Base-by-base conservation (phyloP, 805 yeast genomes). In the Starmerella bacillaris region DNA sequence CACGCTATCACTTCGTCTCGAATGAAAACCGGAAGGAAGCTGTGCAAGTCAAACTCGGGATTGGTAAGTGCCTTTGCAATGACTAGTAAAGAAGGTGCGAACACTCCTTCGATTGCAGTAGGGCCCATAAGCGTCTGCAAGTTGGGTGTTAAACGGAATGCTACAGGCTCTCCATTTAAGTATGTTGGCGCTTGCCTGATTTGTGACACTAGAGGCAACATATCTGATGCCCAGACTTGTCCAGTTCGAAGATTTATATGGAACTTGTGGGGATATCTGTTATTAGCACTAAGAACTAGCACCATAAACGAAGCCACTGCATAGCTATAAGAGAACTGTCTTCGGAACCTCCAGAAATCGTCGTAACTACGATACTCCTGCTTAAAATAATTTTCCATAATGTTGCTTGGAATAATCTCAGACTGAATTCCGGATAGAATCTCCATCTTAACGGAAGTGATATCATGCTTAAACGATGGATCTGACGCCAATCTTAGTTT, bases 281-380 rank as follows among this genome's bases (percentile, higher is more conserved):
- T 72, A 53, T 82, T 82, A 49, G 89, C 79, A 58, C 92, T 75
- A 78, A 89, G 72, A 83, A 86, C 77, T 51, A 80, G 82, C 1
- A 96, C 79, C 66, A 84, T 74, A 56, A 86, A 86, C 30, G 82
- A 72, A 48, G 89, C 78, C 0, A 93, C 74, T 4, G 95, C 95
- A 57, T 86, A 89, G 56, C 84, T 94, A 19, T 92, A 75, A 4
- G 94, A 72, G 51, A 89, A 92, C 51, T 84, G 94, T 49, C 83
- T 82, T 43, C 96, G 70, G 73, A 92, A 89, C 35, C 86, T 59
- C 98, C 98, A 89, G 64, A 86, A 89, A 50, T 86, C 95, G 55
- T 78, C 94, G 53, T 76, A 92, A 39, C 72, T 68, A 9, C 75
- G 66, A 55, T 74, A 89, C 27, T 73, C 59, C 5, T 63, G 65